phyloP scores from a whole-genome alignment of 352 stramenopile genomes.

The Thraustochytrium sp. region DNA sequence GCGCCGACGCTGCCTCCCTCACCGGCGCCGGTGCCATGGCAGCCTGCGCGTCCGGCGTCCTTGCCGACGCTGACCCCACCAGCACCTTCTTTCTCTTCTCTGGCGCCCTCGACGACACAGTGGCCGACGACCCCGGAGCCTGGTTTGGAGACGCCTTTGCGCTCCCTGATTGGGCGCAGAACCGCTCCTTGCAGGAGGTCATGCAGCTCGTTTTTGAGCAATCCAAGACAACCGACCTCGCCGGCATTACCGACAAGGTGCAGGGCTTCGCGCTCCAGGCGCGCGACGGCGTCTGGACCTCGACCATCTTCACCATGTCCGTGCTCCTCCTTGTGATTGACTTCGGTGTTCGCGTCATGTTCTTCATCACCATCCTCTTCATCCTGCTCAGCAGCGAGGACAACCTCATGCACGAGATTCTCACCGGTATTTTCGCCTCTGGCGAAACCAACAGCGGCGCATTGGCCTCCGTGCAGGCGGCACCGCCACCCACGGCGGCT shows the following conservation, averaged over 20 bases:
- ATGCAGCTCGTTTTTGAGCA: not conserved
- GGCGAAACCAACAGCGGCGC: not conserved
- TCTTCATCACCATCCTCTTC: slow-evolving; percentile 32
- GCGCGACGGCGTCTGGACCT: slow-evolving; percentile 16
- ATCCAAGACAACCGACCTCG: not conserved
- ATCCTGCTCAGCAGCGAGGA: slow-evolving; percentile 32
- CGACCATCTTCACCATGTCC: slow-evolving; percentile 30
- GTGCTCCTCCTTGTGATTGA: slow-evolving; percentile 34
- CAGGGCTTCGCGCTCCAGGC: not conserved
- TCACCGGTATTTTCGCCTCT: slow-evolving; percentile 13
- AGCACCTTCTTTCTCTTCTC: no score
- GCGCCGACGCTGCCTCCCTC: no score
- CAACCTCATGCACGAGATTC: slow-evolving; percentile 36
- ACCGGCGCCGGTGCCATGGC: not conserved
- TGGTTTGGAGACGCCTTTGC: not conserved
- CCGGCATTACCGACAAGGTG: slow-evolving; percentile 14
- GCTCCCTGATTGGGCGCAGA: slow-evolving; percentile 4
- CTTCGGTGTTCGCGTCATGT: slow-evolving; percentile 17
- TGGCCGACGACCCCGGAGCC: not conserved
- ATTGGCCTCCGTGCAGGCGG: not conserved
- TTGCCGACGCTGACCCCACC: not conserved
- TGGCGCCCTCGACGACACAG: not conserved
- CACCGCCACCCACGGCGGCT: not conserved
- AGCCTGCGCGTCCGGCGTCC: not conserved
- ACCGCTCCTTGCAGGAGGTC: not conserved